These are phyloP conservation scores for Somion occarium DNA, from an alignment of 1,284 basidiomycete species.

Conservation along the genomic window DNA sequence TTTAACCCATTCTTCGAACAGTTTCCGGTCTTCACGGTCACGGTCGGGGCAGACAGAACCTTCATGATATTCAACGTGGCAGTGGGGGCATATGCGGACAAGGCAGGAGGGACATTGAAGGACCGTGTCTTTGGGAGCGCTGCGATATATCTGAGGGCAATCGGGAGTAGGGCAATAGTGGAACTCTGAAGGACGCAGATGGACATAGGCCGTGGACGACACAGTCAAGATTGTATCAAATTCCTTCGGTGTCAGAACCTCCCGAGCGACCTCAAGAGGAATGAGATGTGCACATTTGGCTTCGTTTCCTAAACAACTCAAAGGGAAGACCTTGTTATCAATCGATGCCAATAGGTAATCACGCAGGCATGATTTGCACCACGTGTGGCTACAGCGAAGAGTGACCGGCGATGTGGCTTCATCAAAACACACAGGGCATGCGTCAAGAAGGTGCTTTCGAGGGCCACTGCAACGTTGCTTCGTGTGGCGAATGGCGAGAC, in stretches of 20 bases:
- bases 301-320: slow-evolving; percentile 59
- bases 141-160: slow-evolving; percentile 65
- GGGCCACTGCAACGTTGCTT: slow-evolving; percentile 25
- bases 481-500: slow-evolving; percentile 33
- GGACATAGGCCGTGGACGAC: slow-evolving; percentile 52
- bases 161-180: slow-evolving; percentile 72
- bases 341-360: slow-evolving; percentile 52
- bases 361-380: slow-evolving; percentile 56
- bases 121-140: slow-evolving; percentile 40
- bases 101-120: slow-evolving; percentile 72
- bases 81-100: slow-evolving; percentile 59
- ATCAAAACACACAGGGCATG: slow-evolving; percentile 60
- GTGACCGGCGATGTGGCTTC: slow-evolving; percentile 44
- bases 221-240: slow-evolving; percentile 51
- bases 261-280: slow-evolving; percentile 43
- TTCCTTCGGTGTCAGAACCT: slow-evolving; percentile 43
- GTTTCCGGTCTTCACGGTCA: slow-evolving; percentile 43
- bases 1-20: slow-evolving; percentile 55
- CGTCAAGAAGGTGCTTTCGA: slow-evolving; percentile 16
- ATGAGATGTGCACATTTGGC: slow-evolving; percentile 50
- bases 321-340: slow-evolving; percentile 58
- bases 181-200: slow-evolving; percentile 52
- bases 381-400: slow-evolving; percentile 58
- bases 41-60: slow-evolving; percentile 54
- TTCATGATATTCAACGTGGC: slow-evolving; percentile 63